Evolutionary conservation across 2,329 filamentous ascomycete genomes (phyloP).

Genomic region (Fusarium succisae): DNA sequence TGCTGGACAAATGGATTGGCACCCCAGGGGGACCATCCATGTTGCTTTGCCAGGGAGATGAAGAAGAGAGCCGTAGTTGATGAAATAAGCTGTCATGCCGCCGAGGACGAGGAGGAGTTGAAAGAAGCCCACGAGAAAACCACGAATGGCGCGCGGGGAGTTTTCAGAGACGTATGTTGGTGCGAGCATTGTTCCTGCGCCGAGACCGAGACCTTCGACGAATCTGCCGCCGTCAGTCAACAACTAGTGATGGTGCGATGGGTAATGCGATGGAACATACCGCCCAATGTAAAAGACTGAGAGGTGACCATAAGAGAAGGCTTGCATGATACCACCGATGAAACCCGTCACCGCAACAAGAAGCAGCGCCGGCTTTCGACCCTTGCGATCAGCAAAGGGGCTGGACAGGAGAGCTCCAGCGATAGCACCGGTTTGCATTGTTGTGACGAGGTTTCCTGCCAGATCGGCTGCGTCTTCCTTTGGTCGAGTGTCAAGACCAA

Average conservation of each 20-base stretch:
- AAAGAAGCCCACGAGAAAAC: conserved; percentile 68
- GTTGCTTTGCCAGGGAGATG: conserved; percentile 43
- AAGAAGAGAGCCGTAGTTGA: conserved; percentile 61
- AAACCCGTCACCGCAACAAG: conserved; percentile 43
- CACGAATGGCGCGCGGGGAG: conserved; percentile 66
- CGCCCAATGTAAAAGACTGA: conserved; percentile 45
- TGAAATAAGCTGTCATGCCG: conserved; percentile 62
- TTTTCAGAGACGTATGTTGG: conserved; percentile 71
- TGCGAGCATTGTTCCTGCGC: conserved; percentile 64
- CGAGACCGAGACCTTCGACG: conserved; percentile 62
- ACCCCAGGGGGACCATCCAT: conserved; percentile 59
- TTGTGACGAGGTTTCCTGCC: conserved; percentile 42
- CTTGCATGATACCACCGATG: conserved; percentile 46
- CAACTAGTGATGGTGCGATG: background rate
- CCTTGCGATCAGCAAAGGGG: conserved; percentile 42
- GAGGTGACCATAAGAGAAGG: conserved; percentile 44
- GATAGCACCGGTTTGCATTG: conserved; percentile 43
- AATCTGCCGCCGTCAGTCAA: conserved; percentile 38
- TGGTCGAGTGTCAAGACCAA: conserved; percentile 30
- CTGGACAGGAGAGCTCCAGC: conserved; percentile 38
- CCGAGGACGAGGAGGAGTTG: conserved; percentile 66
- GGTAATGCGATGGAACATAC: background rate
- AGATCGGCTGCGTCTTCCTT: conserved; percentile 33
- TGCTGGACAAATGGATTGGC: conserved; percentile 64
- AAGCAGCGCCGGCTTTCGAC: conserved; percentile 46